phyloP scores from a whole-genome alignment of 2,329 filamentous ascomycete species.

The Fusarium torulosum region DNA sequence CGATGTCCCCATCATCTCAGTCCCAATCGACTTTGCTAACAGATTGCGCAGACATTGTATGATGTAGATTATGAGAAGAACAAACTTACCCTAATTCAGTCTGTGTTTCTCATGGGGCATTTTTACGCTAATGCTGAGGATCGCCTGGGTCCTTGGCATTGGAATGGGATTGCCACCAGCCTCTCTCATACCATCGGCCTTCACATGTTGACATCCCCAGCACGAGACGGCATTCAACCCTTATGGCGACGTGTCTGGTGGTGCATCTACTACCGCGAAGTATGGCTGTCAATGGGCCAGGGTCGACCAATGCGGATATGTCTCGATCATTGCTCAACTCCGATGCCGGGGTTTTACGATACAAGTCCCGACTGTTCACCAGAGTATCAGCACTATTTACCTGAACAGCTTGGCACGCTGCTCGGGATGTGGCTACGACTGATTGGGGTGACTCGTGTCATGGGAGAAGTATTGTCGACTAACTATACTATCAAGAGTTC shows the following conservation, averaged over 20 bases:
- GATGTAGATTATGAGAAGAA: constrained; percentile 4
- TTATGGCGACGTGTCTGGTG: constrained; percentile 35
- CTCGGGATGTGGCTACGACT: neutral
- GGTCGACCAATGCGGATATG: constrained; percentile 29
- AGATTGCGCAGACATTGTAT: neutral
- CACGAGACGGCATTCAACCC: neutral
- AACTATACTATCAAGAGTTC: neutral
- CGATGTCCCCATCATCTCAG: rapidly evolving
- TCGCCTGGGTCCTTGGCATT: neutral
- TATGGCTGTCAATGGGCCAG: constrained; percentile 30
- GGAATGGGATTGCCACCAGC: neutral
- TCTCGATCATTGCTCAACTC: constrained; percentile 17
- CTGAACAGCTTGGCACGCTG: neutral
- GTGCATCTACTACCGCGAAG: constrained; percentile 33
- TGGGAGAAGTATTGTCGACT: neutral
- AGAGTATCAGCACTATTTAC: neutral
- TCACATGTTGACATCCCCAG: constrained; percentile 3
- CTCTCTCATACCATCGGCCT: neutral
- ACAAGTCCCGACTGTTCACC: neutral
- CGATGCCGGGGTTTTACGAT: neutral
- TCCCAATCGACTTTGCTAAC: neutral
- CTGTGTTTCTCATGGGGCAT: neutral
- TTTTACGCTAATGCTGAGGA: constrained; percentile 3
- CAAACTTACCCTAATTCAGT: neutral
- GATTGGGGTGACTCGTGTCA: neutral